Base-by-base conservation (phyloP, 1,139 yeast genomes). In the Groenewaldozyma sp. region DNA sequence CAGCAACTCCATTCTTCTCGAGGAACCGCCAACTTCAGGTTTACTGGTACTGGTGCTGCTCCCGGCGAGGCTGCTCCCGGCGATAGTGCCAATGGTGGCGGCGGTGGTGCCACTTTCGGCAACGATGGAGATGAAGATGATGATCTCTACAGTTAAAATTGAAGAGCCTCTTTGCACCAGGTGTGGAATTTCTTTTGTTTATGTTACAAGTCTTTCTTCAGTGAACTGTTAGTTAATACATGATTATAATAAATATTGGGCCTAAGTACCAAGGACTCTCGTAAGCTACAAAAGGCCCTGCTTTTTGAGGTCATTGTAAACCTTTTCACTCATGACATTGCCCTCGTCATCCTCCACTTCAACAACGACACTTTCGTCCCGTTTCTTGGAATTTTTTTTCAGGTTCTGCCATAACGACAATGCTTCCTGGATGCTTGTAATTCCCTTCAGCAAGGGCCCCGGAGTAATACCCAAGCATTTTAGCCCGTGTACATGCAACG, bases 1-100 rank as follows among this genome's bases (percentile, higher is more conserved):
- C 96, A 87, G 65, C 96, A 91, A 67, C 74, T 93, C 63, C 93
- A 81, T 64, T 84, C 95, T 39, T 83, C 96, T 1, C 83, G 98
- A 66, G 98, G 99, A 43, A 56, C 82, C 67, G 59, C 71, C 63
- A 49, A 63, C 47, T 66, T 66, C 60, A 50, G 66, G 41, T 66
- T 67, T 54, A 52, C 58, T 34, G 62, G 54, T 17, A 53, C 45
- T 33, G 56, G 52, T 11, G 52, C 42, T 26, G 62, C 54, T 16
- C 53, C 57, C 41, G 33, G 33, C 17, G 54, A 52, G 17, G 53
- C 49, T 29, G 42, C 20, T 6, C n/a, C 53, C 14, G 52, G 56
- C 41, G 51, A 52, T 34, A 11, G 10, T 11, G 45, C 52, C 28
- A 53, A 52, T 21, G 51, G 50, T 24, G 38, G 59, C 31, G 65